Evolutionary conservation across 1,284 basidiomycete genomes (phyloP).

Genomic region (Filobasidium uniguttulatum): DNA sequence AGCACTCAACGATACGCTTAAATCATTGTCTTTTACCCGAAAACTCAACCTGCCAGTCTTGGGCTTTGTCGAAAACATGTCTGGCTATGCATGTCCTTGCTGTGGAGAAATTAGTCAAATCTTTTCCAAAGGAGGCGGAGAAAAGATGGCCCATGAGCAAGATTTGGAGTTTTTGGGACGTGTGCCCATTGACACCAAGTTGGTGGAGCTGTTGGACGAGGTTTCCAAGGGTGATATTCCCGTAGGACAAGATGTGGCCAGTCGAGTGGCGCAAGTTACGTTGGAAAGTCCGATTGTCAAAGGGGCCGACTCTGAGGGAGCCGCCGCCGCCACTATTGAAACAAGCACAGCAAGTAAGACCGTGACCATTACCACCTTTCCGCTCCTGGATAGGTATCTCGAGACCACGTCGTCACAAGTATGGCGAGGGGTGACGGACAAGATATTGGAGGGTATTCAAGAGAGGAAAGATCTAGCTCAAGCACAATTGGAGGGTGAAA

Average conservation of each 20-base stretch:
- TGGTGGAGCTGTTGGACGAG: constrained; percentile 76
- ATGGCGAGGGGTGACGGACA: constrained; percentile 30
- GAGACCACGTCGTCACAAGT: constrained; percentile 34
- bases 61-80: constrained; percentile 97
- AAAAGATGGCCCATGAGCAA: constrained; percentile 67
- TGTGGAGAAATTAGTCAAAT: constrained; percentile 87
- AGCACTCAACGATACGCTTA: constrained; percentile 85
- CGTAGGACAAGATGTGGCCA: constrained; percentile 15
- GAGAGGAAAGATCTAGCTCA: constrained; percentile 9
- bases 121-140: constrained; percentile 87
- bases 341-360: constrained; percentile 1
- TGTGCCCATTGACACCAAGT: constrained; percentile 83
- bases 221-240: constrained; percentile 38
- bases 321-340: not conserved
- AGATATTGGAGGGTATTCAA: constrained; percentile 23
- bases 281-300: not conserved
- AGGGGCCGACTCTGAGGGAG: not conserved
- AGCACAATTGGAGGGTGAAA: not conserved
- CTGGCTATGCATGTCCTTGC: constrained; percentile 92
- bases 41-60: constrained; percentile 76
- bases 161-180: constrained; percentile 68
- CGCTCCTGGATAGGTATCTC: constrained; percentile 35
- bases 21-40: constrained; percentile 87
- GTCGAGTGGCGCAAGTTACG: constrained; percentile 7
- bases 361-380: constrained; percentile 20